A percentile compares a stretch with the other conserved stretches of the same genome.
phyloP scores from a whole-genome alignment of 228 moss, liverwort and hornwort genomes.

The Sphagnum fallax region DNA sequence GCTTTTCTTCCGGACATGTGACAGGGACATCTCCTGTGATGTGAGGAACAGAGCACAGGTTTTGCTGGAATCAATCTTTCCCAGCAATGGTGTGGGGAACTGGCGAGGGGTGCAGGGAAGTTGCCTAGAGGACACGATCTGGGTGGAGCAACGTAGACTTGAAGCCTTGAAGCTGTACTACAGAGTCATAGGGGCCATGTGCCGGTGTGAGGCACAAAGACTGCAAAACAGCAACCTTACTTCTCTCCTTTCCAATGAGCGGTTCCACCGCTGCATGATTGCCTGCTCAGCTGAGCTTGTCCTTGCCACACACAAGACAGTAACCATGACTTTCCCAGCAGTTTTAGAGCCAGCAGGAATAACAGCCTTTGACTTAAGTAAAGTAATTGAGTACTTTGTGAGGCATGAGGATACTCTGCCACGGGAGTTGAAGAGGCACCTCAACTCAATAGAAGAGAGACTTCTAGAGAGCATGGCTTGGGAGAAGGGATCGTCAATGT shows the following conservation, averaged over 20 bases:
- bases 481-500: slow-evolving; percentile 97
- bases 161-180: slow-evolving; percentile 92
- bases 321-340: slow-evolving; percentile 98
- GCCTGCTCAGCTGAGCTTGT: slow-evolving; percentile 96
- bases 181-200: slow-evolving; percentile 81
- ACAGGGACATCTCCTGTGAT: slow-evolving; percentile 60
- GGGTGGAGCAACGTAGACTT: slow-evolving; percentile 85
- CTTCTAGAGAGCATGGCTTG: slow-evolving; percentile 99
- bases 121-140: slow-evolving; percentile 57
- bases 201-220: slow-evolving; percentile 75
- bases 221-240: slow-evolving; percentile 63
- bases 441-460: slow-evolving; percentile 94
- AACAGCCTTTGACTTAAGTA: slow-evolving; percentile 93
- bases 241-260: slow-evolving; percentile 81
- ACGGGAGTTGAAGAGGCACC: slow-evolving; percentile 89
- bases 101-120: slow-evolving; percentile 54
- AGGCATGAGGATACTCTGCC: slow-evolving; percentile 96
- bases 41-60: slow-evolving; percentile 59
- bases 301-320: slow-evolving; percentile 92
- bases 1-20: slow-evolving; percentile 69
- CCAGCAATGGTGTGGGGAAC: slow-evolving; percentile 39
- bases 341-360: slow-evolving; percentile 90
- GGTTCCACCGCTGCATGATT: slow-evolving; percentile 98
- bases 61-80: slow-evolving; percentile 72
- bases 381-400: slow-evolving; percentile 94